Conservation (phyloP, 768 basidiomycete species). For the Lactarius quietus region DNA sequence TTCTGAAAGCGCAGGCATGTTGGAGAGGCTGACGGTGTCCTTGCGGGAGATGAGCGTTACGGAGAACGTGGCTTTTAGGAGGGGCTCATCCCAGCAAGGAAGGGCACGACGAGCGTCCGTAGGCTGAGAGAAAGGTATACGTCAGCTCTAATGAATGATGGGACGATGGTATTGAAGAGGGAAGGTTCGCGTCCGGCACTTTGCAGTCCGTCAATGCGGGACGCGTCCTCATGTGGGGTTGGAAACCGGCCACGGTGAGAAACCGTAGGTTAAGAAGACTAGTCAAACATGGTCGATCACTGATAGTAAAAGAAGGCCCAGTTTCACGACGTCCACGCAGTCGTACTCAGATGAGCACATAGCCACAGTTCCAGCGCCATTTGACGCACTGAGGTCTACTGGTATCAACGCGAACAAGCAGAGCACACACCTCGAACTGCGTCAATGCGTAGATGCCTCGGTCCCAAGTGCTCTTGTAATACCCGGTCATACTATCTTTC, state of each 20-base stretch:
- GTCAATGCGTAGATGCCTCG: slow-evolving; percentile 75
- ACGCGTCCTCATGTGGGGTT: neutral
- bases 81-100: slow-evolving; percentile 93
- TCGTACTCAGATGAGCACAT: neutral
- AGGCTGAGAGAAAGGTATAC: slow-evolving; percentile 45
- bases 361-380: neutral
- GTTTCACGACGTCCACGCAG: neutral
- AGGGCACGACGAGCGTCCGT: slow-evolving; percentile 81
- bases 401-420: neutral
- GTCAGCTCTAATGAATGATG: slow-evolving; percentile 1
- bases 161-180: neutral
- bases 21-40: slow-evolving; percentile 75
- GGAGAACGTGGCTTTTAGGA: slow-evolving; percentile 78
- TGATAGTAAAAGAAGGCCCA: neutral
- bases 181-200: neutral
- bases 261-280: neutral
- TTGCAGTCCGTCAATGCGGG: neutral
- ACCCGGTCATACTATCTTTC: slow-evolving; percentile 72
- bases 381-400: neutral
- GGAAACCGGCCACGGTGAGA: too few species aligned
- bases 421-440: slow-evolving; percentile 68
- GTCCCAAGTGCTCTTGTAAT: slow-evolving; percentile 71
- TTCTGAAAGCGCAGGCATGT: slow-evolving; percentile 73
- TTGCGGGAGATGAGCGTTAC: slow-evolving; percentile 77
- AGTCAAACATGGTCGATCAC: neutral